Percentiles rank a stretch among this genome's conserved stretches.
These are phyloP conservation scores for Wakefieldia striispora DNA, from an alignment of 768 basidiomycete species.

Conservation along the genomic window DNA sequence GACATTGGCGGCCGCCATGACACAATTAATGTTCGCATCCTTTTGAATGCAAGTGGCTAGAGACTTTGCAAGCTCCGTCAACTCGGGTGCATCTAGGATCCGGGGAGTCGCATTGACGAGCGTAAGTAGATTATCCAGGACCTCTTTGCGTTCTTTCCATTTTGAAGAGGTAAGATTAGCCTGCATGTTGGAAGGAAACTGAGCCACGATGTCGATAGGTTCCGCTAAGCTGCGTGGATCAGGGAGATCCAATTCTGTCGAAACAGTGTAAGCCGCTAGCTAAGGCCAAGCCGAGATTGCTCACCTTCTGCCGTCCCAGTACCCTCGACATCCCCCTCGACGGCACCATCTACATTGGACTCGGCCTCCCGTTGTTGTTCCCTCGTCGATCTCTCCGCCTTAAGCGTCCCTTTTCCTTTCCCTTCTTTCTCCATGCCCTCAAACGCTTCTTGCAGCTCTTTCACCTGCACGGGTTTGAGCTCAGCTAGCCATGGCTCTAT, in stretches of 20 bases:
- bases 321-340: constrained; percentile 35
- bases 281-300: constrained; percentile 10
- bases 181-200: constrained; percentile 74
- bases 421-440: constrained; percentile 81
- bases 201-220: constrained; percentile 72
- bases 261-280: constrained; percentile 10
- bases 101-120: constrained; percentile 67
- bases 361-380: constrained; percentile 72
- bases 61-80: constrained; percentile 72
- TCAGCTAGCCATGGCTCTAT: constrained; percentile 86
- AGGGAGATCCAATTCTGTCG: constrained; percentile 48
- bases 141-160: constrained; percentile 98
- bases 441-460: constrained; percentile 91
- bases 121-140: constrained; percentile 75
- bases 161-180: constrained; percentile 82
- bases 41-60: constrained; percentile 78
- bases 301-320: constrained; percentile 55
- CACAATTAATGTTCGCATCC: constrained; percentile 95
- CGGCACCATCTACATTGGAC: constrained; percentile 36
- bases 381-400: constrained; percentile 77
- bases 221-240: constrained; percentile 83
- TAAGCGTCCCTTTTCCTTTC: constrained; percentile 78
- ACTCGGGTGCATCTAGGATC: constrained; percentile 77
- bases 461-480: constrained; percentile 94
- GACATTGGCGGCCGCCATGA: constrained; percentile 82